Evolutionary conservation across 345 rosid genomes (phyloP), one percentile per base, ranked within the genome.

Genomic region (Geranium rotundifolium): DNA sequence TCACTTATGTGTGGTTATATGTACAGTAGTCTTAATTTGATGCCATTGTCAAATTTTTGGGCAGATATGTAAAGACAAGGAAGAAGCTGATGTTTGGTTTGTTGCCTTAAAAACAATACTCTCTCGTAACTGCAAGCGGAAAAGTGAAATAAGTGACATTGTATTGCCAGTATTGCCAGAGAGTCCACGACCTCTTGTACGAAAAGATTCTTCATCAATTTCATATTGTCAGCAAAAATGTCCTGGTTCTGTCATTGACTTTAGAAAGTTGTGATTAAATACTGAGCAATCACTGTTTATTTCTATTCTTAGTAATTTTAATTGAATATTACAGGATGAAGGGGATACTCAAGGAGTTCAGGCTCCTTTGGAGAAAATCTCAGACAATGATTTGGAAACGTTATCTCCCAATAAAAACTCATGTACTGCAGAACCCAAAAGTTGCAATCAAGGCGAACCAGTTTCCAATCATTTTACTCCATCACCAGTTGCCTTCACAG

Each of bases 61-160:
- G 65, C 83, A 91, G 96, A 89, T 91, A 71, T 89, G 98, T 67
- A 91, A 91, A 76, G 96, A 89, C 83, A 91, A 86, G 78, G 96
- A 89, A 65, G 98, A 91, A 82, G 96, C 96, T 65, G 98, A 91
- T 74, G 83, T 91, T 69, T 86, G 96, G 98, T 84, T 91, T 68
- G 84, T 76, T 63, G 95, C 92, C 71, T 82, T 91, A 55, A 85
- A 89, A 76, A 86, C 89, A 57, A 66, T 89, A 72, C 82, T 80
- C 56, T 65, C 81, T 60, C 76, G 72, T 23, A 76, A 74, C 49
- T 69, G 72, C 31, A 86, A 79, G 73, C 84, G 90, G 87, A 81
- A 73, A 75, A 75, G 57, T 60, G 86, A 77, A 30, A 8, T 34
- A 34, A 34, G 41, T 8, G 41, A 34, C 7, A 1, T 34, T 4